Conservation (phyloP, 2,329 filamentous ascomycete species). For the Ustulina deusta region DNA sequence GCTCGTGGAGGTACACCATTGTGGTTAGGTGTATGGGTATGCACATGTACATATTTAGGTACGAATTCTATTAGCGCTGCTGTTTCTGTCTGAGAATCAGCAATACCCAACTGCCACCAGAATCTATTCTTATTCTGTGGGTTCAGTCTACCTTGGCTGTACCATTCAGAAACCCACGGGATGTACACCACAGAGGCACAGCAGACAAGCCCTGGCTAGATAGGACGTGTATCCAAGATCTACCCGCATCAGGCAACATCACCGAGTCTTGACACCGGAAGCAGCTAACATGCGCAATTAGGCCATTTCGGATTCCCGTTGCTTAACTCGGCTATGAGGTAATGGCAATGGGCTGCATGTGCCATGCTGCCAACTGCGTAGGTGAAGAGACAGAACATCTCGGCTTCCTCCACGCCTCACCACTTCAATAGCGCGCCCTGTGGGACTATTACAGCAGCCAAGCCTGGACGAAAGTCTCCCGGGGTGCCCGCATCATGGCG, state of each 20-base stretch:
- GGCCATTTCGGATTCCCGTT: background rate
- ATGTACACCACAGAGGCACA: background rate
- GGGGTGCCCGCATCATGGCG: background rate
- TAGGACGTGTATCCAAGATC: background rate
- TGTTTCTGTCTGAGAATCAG: background rate
- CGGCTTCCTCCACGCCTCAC: slow-evolving; percentile 9
- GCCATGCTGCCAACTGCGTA: background rate
- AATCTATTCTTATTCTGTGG: background rate
- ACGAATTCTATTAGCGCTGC: background rate
- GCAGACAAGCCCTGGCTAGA: background rate
- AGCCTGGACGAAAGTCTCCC: background rate
- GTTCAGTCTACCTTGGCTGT: background rate
- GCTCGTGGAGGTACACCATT: background rate
- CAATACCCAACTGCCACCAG: background rate
- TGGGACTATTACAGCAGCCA: slow-evolving; percentile 7
- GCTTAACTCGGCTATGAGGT: slow-evolving; percentile 3
- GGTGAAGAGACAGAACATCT: slow-evolving; percentile 6
- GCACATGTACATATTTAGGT: background rate
- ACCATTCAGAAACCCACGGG: background rate
- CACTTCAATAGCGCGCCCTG: slow-evolving; percentile 19
- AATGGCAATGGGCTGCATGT: background rate
- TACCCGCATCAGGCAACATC: slow-evolving; percentile 38
- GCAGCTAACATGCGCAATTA: slow-evolving; percentile 1
- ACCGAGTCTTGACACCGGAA: slow-evolving; percentile 24
- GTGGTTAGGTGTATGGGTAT: background rate